Base-by-base conservation (phyloP, 176 grass and related monocot genomes). In the Panicum miliaceum region DNA sequence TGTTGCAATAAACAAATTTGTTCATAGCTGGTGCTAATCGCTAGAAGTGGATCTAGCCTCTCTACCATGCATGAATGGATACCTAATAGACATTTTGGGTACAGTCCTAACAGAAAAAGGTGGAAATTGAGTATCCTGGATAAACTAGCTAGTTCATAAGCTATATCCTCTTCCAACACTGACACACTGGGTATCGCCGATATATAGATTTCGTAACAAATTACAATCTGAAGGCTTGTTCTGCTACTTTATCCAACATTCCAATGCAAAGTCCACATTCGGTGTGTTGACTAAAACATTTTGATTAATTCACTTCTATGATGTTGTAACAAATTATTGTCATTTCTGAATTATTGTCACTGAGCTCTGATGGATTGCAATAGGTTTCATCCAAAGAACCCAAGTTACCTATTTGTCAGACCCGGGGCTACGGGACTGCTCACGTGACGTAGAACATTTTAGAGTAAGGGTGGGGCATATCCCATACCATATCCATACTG, bases 1-100 rank as follows among this genome's bases (percentile, higher is more conserved):
- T 12, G 18, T 86, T n/a, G 7, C 74, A 79, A 34, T 66, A 66
- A 51, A 50, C 20, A 59, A 74, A 48, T 0, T 15, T 86, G 40
- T 79, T 36, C n/a, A 11, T 18, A 67, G 10, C 27, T 73, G 27
- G 22, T 50, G 66, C 69, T 64, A 48, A 37, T 52, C n/a, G n/a
- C n/a, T n/a, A n/a, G n/a, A n/a, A n/a, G n/a, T n/a, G n/a, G n/a
- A n/a, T n/a, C n/a, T n/a, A n/a, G n/a, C n/a, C n/a, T n/a, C n/a
- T n/a, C n/a, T n/a, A n/a, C n/a, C n/a, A n/a, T n/a, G n/a, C n/a
- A n/a, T n/a, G n/a, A n/a, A n/a, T n/a, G n/a, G n/a, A n/a, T n/a
- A n/a, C n/a, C n/a, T n/a, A 48, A 37, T 52, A 75, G 15, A 46
- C 41, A 14, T 12, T 9, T 18, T 61, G 50, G 15, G 63, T 37